phyloP scores from a whole-genome alignment of 306 rosid species.

The Glycyrrhiza uralensis region DNA sequence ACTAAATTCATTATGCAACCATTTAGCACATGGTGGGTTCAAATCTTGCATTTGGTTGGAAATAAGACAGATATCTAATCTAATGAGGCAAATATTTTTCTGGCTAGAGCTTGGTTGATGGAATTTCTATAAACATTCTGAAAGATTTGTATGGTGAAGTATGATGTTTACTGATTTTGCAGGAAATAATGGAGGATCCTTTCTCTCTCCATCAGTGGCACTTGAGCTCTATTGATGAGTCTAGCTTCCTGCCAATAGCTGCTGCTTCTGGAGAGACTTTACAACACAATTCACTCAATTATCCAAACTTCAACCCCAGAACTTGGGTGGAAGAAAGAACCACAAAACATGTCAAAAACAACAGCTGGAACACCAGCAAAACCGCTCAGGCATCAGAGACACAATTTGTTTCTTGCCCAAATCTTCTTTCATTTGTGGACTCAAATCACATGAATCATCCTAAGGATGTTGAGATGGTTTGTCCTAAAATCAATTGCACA shows the following conservation, averaged over 20 bases:
- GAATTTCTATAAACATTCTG: neutral
- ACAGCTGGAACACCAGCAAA: too few relatives aligned
- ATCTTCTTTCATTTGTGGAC: slow-evolving; percentile 42
- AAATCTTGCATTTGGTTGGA: neutral
- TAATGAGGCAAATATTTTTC: neutral
- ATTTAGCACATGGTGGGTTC: neutral
- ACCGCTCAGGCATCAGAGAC: slow-evolving; percentile 33
- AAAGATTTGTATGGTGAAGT: too few relatives aligned
- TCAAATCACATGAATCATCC: slow-evolving; percentile 45
- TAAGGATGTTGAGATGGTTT: slow-evolving; percentile 52
- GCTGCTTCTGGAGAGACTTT: slow-evolving; percentile 62
- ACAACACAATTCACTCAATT: slow-evolving; percentile 45
- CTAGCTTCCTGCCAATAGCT: slow-evolving; percentile 48
- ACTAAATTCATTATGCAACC: neutral
- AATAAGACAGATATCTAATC: neutral
- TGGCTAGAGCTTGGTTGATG: neutral
- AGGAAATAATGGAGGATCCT: slow-evolving; percentile 66
- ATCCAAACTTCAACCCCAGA: slow-evolving; percentile 39
- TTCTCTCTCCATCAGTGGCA: slow-evolving; percentile 55
- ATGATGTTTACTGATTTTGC: slow-evolving; percentile 13
- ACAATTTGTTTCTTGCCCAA: slow-evolving; percentile 43
- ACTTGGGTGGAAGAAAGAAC: slow-evolving; percentile 39
- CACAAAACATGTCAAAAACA: slow-evolving; percentile 46
- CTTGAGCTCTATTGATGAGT: slow-evolving; percentile 52
- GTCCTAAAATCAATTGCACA: slow-evolving; percentile 27